These are phyloP conservation scores for Penicillium oxalicum DNA, from an alignment of 2,329 filamentous ascomycete genomes.

Conservation along the genomic window DNA sequence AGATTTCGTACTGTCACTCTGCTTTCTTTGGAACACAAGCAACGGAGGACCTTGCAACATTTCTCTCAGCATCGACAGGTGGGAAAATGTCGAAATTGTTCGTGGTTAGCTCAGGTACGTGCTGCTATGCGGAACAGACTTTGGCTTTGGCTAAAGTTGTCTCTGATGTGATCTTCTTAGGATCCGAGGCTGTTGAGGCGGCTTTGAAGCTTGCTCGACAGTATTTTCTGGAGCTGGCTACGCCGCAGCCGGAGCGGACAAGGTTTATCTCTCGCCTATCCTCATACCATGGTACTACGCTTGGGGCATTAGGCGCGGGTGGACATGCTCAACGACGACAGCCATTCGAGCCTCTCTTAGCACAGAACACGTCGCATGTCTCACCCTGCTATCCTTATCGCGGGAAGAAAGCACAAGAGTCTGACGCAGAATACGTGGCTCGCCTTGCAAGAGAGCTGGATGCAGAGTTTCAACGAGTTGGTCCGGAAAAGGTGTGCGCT, in stretches of 20 bases:
- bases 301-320: conserved; percentile 60
- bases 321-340: conserved; percentile 57
- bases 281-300: conserved; percentile 65
- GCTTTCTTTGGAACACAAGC: conserved; percentile 52
- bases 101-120: conserved; percentile 52
- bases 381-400: conserved; percentile 64
- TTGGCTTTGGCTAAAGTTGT: too few relatives aligned
- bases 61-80: conserved; percentile 47
- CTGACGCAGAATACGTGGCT: conserved; percentile 53
- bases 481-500: conserved; percentile 60
- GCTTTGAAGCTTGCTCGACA: conserved; percentile 62
- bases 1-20: conserved; percentile 55
- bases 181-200: conserved; percentile 64
- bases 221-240: conserved; percentile 55
- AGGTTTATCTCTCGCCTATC: conserved; percentile 60
- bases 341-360: conserved; percentile 56
- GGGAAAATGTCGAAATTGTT: conserved; percentile 51
- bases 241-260: conserved; percentile 48
- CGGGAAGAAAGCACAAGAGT: conserved; percentile 47
- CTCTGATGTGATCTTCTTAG: conserved; percentile 28
- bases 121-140: background rate
- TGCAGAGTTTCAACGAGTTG: conserved; percentile 57
- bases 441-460: conserved; percentile 62
- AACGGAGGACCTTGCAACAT: conserved; percentile 48
- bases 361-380: conserved; percentile 53